A percentile compares a stretch with the other conserved stretches of the same genome.
phyloP scores from a whole-genome alignment of 768 basidiomycete genomes.

The Russula compacta region DNA sequence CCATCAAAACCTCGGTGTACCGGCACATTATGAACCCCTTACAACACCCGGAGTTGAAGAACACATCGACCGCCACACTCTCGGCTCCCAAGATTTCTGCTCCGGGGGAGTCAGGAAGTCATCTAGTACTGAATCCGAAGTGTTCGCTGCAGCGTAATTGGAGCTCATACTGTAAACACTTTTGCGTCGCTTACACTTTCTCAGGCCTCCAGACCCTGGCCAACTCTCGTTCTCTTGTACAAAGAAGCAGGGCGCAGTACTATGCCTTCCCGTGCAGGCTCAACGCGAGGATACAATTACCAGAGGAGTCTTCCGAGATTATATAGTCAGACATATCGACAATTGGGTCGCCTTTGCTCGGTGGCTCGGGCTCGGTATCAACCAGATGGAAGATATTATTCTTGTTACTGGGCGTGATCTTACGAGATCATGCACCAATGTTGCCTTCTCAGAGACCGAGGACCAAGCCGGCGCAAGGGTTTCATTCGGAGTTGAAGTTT shows the following conservation, averaged over 20 bases:
- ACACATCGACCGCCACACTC: not conserved
- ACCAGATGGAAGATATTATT: not conserved
- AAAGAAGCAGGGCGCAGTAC: not conserved
- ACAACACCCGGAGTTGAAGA: no score
- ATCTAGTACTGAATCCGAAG: not conserved
- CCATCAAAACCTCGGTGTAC: not conserved
- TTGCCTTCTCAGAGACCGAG: not conserved
- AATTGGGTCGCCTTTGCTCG: not conserved
- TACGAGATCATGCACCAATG: not conserved
- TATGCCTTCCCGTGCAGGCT: not conserved
- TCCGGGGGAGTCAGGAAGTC: not conserved
- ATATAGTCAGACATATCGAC: not conserved
- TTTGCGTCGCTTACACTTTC: not conserved
- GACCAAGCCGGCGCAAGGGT: not conserved
- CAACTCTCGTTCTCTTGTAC: not conserved
- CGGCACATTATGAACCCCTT: not conserved
- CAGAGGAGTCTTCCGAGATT: not conserved
- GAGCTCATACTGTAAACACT: no score
- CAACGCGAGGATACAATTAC: not conserved
- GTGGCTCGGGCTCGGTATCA: not conserved
- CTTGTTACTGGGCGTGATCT: not conserved
- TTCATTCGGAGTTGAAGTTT: not conserved
- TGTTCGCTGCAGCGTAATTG: not conserved
- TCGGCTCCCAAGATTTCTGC: not conserved
- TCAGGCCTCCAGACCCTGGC: not conserved